phyloP scores from a whole-genome alignment of 805 yeast species.

The Dipodascus geniculatus region DNA sequence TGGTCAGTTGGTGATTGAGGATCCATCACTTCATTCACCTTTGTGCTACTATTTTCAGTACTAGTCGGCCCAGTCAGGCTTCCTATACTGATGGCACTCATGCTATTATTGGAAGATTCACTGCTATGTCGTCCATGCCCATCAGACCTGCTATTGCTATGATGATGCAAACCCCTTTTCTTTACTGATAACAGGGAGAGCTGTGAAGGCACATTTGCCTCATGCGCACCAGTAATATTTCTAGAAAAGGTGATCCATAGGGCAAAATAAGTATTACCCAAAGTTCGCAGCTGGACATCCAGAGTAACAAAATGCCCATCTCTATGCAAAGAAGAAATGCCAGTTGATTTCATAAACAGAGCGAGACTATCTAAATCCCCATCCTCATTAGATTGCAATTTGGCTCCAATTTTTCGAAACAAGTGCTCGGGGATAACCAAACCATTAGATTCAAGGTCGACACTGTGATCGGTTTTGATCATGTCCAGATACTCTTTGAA shows the following conservation, averaged over 20 bases:
- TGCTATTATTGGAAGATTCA: background rate
- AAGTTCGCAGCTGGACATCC: slow-evolving; percentile 72
- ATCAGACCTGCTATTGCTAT: background rate
- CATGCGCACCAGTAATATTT: slow-evolving; percentile 18
- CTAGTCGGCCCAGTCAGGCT: slow-evolving; percentile 1
- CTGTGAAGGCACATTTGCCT: slow-evolving; percentile 40
- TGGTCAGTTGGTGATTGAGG: slow-evolving; percentile 2
- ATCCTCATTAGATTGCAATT: slow-evolving; percentile 3
- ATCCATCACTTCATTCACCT: slow-evolving; percentile 1
- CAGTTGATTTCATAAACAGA: slow-evolving; percentile 48
- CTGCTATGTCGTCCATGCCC: slow-evolving; percentile 1
- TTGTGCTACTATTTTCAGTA: slow-evolving; percentile 10
- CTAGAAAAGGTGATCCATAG: slow-evolving; percentile 85
- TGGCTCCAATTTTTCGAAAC: slow-evolving; percentile 43
- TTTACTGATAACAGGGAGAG: slow-evolving; percentile 30
- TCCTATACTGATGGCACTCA: background rate
- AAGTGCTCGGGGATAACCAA: slow-evolving; percentile 85
- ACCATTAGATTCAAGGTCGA: slow-evolving; percentile 37
- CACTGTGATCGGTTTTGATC: slow-evolving; percentile 30
- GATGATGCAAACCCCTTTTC: slow-evolving; percentile 1
- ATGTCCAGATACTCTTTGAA: slow-evolving; percentile 37
- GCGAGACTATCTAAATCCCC: slow-evolving; percentile 11
- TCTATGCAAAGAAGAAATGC: slow-evolving; percentile 55
- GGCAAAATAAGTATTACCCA: slow-evolving; percentile 44
- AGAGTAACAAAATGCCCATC: slow-evolving; percentile 57